Conservation (phyloP, 2,329 filamentous ascomycete genomes). For the Hypoxylon rubiginosum region DNA sequence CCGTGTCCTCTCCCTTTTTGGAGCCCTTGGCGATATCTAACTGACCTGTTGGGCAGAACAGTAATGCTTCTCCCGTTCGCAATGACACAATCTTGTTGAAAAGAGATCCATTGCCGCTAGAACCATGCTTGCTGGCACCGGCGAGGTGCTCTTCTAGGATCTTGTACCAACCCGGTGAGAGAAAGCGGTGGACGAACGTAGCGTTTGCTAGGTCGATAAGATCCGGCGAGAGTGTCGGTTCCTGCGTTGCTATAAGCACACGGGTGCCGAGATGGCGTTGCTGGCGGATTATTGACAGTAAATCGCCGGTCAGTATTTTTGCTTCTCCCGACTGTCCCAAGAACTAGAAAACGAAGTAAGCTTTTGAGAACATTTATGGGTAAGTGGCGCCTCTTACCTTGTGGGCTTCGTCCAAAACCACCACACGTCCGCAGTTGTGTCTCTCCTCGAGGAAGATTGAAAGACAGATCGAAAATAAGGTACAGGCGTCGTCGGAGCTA, state of each 20-base stretch:
- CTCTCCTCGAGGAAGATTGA: constrained; percentile 62
- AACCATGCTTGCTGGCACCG: constrained; percentile 23
- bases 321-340: constrained; percentile 35
- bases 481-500: constrained; percentile 65
- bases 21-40: constrained; percentile 17
- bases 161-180: constrained; percentile 42
- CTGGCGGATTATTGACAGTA: constrained; percentile 42
- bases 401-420: constrained; percentile 71
- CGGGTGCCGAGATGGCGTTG: constrained; percentile 43
- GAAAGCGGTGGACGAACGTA: constrained; percentile 46
- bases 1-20: background rate
- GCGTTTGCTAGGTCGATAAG: constrained; percentile 43
- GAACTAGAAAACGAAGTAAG: constrained; percentile 32
- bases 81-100: constrained; percentile 42
- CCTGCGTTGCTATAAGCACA: constrained; percentile 45
- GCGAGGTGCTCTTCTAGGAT: constrained; percentile 41
- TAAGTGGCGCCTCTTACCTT: constrained; percentile 57
- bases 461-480: constrained; percentile 69
- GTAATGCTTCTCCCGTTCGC: constrained; percentile 41
- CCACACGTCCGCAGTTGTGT: constrained; percentile 58
- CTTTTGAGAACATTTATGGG: background rate
- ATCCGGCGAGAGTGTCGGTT: constrained; percentile 43
- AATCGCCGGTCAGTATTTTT: constrained; percentile 32
- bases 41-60: constrained; percentile 45
- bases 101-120: constrained; percentile 18